These are phyloP conservation scores for Penicillium sp. DNA, from an alignment of 2,329 filamentous ascomycete species.

Conservation along the genomic window DNA sequence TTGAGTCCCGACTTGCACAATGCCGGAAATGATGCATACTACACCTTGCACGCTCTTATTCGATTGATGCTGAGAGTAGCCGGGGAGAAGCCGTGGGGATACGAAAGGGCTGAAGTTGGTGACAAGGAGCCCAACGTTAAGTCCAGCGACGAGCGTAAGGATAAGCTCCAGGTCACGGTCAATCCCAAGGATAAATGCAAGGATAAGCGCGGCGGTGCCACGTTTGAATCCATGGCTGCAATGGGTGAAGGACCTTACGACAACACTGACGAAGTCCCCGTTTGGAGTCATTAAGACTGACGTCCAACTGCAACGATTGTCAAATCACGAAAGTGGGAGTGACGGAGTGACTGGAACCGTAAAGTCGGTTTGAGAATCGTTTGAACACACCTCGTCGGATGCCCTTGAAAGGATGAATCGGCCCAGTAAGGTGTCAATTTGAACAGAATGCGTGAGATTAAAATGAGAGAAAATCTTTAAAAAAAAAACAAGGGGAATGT, in stretches of 20 bases:
- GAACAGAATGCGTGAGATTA: neutral
- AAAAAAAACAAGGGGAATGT: neutral
- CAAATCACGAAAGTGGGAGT: neutral
- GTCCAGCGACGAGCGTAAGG: neutral
- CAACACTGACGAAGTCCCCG: neutral
- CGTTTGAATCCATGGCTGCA: neutral
- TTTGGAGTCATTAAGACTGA: neutral
- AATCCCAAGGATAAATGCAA: neutral
- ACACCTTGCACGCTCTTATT: conserved; percentile 73
- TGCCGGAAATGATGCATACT: conserved; percentile 80
- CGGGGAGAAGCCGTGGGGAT: neutral
- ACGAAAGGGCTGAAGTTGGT: neutral
- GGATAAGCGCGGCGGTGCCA: neutral
- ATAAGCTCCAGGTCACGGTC: neutral
- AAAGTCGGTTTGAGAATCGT: neutral
- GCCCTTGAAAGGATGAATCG: neutral
- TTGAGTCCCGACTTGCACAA: conserved; percentile 72
- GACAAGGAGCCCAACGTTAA: neutral
- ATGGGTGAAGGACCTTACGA: neutral
- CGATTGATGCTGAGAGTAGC: conserved; percentile 44
- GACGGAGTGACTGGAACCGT: neutral
- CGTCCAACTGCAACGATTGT: neutral
- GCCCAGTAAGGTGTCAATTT: neutral
- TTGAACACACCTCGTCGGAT: neutral
- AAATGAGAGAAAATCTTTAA: neutral